Evolutionary conservation across 23 red algal species (phyloP), one percentile per base, ranked within the genome.

Genomic region (Cyanidiococcus yangmingshanensis): DNA sequence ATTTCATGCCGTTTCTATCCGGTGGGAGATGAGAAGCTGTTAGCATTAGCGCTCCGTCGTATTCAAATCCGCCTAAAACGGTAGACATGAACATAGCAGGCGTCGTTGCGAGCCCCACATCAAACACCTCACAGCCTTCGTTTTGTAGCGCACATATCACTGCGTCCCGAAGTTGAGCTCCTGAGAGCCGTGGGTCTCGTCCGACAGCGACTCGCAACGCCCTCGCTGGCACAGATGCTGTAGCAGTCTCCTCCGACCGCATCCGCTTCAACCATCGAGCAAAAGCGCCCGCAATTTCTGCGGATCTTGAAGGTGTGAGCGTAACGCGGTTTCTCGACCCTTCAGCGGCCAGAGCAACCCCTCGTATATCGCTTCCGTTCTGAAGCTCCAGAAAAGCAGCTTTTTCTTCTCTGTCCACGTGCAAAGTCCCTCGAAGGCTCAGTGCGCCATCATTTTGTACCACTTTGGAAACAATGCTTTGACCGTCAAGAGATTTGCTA

Each of bases 11-110:
- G 58, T 95, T 95, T 17, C 90, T 59, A 40, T 95, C 82, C 18
- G 85, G 85, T 16, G 90, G 90, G 34, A 95, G 58, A 41, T 95
- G 90, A 29, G 79, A 84, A 18, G 90, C 90, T 12, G 90, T 95
- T 1, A 95, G 80, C 90, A 95, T 95, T 38, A 87, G 76, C 18
- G 85, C 85, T 36, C 74, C 84, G 33, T 89, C 85, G 21, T 27
- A 84, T 32, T 77, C 57, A 15, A 37, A 31, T 0, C 74, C 75
- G 24, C 18, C 24, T 21, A 91, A 54, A 2, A 95, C 84, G 58
- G 85, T 89, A 79, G 80, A 80, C 90, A 95, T 95, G 67, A 95
- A 95, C 90, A 95, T 95, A 21, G 90, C 90, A 24, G 90, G 90
- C 21, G 90, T 95, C 0, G 90, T 95, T 57, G 77, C 68, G 41